phyloP scores from a whole-genome alignment of 2,329 filamentous ascomycete genomes.

The Sphaceloma murrayae region DNA sequence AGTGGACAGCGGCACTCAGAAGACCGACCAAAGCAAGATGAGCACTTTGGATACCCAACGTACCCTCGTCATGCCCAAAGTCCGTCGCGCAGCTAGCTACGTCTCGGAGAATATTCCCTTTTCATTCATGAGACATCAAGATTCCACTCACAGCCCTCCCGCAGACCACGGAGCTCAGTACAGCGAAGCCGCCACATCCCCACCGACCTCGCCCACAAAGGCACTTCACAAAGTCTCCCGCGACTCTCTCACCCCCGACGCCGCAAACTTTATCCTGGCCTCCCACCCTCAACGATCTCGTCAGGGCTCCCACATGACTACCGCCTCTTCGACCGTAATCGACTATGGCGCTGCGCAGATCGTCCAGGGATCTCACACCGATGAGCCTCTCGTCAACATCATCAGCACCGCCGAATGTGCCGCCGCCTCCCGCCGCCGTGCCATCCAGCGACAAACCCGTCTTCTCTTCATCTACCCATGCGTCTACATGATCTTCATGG shows the following conservation, averaged over 20 bases:
- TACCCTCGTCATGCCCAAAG: not conserved
- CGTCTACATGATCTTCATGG: conserved; percentile 63
- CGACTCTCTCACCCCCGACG: conserved; percentile 1
- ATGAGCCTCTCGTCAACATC: conserved; percentile 10
- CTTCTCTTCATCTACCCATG: conserved; percentile 68
- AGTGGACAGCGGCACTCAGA: conserved; percentile 21
- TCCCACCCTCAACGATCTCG: conserved; percentile 5
- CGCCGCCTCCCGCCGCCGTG: conserved; percentile 25
- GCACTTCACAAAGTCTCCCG: conserved; percentile 4
- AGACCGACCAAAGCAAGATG: not conserved
- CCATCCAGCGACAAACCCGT: conserved; percentile 58
- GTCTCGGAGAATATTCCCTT: conserved; percentile 3
- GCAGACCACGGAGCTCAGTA: too few species aligned
- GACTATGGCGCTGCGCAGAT: conserved; percentile 9
- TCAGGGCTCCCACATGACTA: conserved; percentile 11
- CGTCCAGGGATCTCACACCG: not conserved
- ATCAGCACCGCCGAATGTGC: conserved; percentile 18
- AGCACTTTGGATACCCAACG: conserved; percentile 4
- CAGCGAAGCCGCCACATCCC: too few species aligned
- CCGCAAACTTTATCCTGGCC: conserved; percentile 1
- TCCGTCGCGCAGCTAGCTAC: conserved; percentile 2
- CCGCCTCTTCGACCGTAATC: not conserved
- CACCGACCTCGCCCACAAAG: conserved; percentile 7
- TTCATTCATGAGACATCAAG: not conserved
- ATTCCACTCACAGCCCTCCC: not conserved